Evolutionary conservation across 768 basidiomycete species (phyloP).

Genomic region (Suillus subaureus): DNA sequence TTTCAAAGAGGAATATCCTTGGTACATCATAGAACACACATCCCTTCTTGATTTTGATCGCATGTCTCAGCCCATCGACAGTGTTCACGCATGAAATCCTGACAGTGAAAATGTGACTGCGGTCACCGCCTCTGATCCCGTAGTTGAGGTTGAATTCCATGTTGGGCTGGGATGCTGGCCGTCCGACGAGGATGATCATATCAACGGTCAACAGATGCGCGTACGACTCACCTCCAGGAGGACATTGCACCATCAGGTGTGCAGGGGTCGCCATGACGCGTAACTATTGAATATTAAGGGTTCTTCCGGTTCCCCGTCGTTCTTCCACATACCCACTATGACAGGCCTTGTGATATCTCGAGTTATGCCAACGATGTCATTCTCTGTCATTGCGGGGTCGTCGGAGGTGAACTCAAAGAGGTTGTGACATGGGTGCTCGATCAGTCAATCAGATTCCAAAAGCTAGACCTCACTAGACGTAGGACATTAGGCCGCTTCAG

Average conservation of each 20-base stretch:
- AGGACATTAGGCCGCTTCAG: not conserved
- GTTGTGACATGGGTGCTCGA: not conserved
- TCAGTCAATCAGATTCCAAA: not conserved
- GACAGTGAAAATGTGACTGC: not conserved
- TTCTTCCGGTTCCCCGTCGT: not conserved
- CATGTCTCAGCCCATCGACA: not conserved
- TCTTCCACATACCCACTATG: not conserved
- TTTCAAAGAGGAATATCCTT: not conserved
- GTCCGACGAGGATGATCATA: not conserved
- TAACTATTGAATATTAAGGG: not conserved
- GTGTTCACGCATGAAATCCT: not conserved
- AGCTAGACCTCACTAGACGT: not conserved
- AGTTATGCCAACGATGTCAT: not conserved
- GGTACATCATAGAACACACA: not conserved
- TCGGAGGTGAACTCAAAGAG: not conserved
- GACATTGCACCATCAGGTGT: not conserved
- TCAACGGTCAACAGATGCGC: not conserved
- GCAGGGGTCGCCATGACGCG: not conserved
- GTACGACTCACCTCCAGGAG: not conserved
- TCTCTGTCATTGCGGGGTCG: not conserved
- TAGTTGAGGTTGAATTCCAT: not conserved
- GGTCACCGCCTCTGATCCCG: not conserved
- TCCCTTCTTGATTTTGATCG: not conserved
- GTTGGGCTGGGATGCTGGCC: not conserved
- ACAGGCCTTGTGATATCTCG: not conserved